phyloP scores from a whole-genome alignment of 2,329 filamentous ascomycete genomes.

The Microcyclosporella mali region DNA sequence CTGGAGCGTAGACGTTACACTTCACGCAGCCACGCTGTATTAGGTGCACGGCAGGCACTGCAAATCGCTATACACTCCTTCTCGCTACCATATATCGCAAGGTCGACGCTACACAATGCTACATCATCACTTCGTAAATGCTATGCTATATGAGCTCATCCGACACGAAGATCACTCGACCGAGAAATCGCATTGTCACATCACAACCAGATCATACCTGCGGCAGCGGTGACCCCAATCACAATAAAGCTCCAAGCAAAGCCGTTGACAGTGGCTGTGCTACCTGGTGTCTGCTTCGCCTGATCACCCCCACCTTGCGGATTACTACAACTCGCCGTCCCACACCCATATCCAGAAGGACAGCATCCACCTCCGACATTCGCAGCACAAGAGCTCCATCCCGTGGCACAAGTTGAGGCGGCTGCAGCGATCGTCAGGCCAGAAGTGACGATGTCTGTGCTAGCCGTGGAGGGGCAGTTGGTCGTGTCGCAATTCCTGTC shows the following conservation, averaged over 20 bases:
- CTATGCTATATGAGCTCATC: too few relatives aligned
- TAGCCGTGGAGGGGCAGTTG: constrained; percentile 61
- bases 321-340: constrained; percentile 61
- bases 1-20: too few relatives aligned
- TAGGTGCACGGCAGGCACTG: too few relatives aligned
- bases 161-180: too few relatives aligned
- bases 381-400: constrained; percentile 69
- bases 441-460: constrained; percentile 58
- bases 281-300: constrained; percentile 41
- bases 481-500: constrained; percentile 78
- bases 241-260: constrained; percentile 26
- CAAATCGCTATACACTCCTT: too few relatives aligned
- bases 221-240: constrained; percentile 28
- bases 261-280: constrained; percentile 21
- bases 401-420: constrained; percentile 58
- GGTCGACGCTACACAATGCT: too few relatives aligned
- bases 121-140: too few relatives aligned
- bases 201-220: constrained; percentile 37
- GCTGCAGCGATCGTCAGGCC: constrained; percentile 57
- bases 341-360: constrained; percentile 69
- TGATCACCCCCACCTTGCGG: constrained; percentile 49
- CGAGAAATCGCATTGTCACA: too few relatives aligned
- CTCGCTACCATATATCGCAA: too few relatives aligned
- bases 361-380: constrained; percentile 75
- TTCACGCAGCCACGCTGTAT: too few relatives aligned